Base-by-base conservation (phyloP, 1,284 basidiomycete species). In the Sporisorium scitamineum region DNA sequence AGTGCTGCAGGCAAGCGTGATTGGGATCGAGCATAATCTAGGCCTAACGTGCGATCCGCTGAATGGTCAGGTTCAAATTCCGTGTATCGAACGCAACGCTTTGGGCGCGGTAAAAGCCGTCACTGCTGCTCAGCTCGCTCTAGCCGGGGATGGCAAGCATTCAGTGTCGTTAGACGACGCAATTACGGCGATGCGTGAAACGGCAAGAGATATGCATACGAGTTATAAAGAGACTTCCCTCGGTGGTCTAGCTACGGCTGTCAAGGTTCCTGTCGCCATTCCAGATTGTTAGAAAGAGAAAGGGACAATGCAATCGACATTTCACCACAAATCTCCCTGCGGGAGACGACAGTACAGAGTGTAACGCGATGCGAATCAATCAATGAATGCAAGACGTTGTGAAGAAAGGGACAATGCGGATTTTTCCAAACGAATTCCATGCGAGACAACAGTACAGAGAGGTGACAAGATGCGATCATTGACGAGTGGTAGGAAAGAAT, bases 111-210 rank as follows among this genome's bases (percentile, higher is more conserved):
- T 88, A 39, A 88, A 88, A 74, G 87, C 87, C 2, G 86, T 88
- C 3, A 86, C 86, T 0, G 93, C 93, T 89, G 85, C 94, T 9
- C 95, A 97, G 83, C 89, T 98, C 5, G 94, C 95, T 1, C 91
- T 97, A 89, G 94, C 95, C 2, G 70, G 71, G 1, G 90, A 92
- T 79, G 94, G 94, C 0, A 89, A 93, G 8, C 94, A 95, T 81
- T 90, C 91, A 31, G 93, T 96, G 51, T 93, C 92, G 0, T 88
- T 98, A 26, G 95, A 98, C 83, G 94, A 97, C 85, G 95, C 95
- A 0, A 97, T 98, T 62, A 93, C 94, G 83, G 96, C 95, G 2
- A 97, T 97, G 93, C 89, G 94, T 39, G 87, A 96, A 42, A 97
- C 95, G 0, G 95, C 95, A 1, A 75, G 86, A 29, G 88, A 88